phyloP scores from a whole-genome alignment of 2,329 filamentous ascomycete species.

The Penicillium sp. region DNA sequence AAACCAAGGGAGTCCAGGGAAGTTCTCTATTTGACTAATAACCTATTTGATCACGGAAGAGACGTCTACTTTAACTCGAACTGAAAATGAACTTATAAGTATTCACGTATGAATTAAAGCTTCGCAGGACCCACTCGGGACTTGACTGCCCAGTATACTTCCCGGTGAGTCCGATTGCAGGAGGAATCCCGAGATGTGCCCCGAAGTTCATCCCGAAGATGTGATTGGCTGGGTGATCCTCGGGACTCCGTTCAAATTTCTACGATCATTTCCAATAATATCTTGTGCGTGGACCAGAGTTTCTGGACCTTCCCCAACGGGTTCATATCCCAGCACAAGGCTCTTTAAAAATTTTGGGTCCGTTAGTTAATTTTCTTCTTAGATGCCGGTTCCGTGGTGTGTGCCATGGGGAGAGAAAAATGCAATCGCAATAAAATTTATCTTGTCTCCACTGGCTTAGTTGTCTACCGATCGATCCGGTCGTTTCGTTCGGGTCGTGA shows the following conservation, averaged over 20 bases:
- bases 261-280: neutral
- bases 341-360: neutral
- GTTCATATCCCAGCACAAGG: neutral
- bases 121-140: neutral
- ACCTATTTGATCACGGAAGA: accelerated
- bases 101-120: neutral
- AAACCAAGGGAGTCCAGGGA: too few species aligned
- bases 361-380: neutral
- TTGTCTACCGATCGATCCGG: neutral
- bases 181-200: neutral
- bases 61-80: neutral
- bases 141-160: neutral
- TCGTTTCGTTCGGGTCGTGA: neutral
- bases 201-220: slow-evolving; percentile 1
- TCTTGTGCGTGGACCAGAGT: neutral
- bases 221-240: slow-evolving; percentile 1
- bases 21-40: too few species aligned
- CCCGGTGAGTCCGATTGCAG: neutral
- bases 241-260: neutral
- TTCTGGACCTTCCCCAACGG: neutral
- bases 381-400: neutral
- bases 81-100: too few species aligned
- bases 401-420: neutral
- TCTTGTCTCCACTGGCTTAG: neutral
- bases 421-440: neutral